Percentiles rank a stretch among this genome's conserved stretches.
phyloP scores from a whole-genome alignment of 2,329 filamentous ascomycete genomes.

The Sporothrix euskadiensis region DNA sequence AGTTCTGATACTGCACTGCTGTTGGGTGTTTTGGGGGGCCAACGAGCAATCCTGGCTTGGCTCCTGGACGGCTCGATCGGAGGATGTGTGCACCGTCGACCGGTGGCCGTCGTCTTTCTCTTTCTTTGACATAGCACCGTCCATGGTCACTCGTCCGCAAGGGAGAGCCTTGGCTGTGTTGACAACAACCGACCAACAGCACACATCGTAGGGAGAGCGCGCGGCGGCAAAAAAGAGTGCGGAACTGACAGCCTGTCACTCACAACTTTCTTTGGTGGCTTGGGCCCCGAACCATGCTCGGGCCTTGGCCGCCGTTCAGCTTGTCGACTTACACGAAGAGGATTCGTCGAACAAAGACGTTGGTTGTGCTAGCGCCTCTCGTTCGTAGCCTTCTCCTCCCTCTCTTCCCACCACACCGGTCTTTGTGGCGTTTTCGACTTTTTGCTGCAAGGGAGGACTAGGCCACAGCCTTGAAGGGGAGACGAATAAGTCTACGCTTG shows the following conservation, averaged over 20 bases:
- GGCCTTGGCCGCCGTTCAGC: background rate
- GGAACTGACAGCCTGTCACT: background rate
- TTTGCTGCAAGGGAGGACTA: background rate
- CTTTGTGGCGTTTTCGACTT: background rate
- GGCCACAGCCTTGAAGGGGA: background rate
- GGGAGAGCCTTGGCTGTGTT: background rate
- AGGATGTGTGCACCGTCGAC: background rate
- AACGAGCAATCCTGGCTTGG: background rate
- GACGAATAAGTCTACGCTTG: background rate
- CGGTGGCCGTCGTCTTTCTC: background rate
- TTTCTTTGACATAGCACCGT: background rate
- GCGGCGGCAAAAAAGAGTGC: background rate
- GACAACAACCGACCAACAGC: background rate
- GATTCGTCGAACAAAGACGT: background rate
- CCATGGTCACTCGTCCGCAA: slow-evolving; percentile 13
- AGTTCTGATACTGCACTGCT: background rate
- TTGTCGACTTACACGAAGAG: background rate
- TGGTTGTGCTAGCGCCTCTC: background rate
- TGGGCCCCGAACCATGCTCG: background rate
- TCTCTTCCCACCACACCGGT: background rate
- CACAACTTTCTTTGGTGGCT: background rate
- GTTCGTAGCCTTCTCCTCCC: background rate
- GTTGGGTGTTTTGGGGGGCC: background rate
- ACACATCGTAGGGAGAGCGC: background rate
- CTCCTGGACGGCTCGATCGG: background rate